phyloP scores from a whole-genome alignment of 1,139 yeast species.

The Scheffersomyces titani region DNA sequence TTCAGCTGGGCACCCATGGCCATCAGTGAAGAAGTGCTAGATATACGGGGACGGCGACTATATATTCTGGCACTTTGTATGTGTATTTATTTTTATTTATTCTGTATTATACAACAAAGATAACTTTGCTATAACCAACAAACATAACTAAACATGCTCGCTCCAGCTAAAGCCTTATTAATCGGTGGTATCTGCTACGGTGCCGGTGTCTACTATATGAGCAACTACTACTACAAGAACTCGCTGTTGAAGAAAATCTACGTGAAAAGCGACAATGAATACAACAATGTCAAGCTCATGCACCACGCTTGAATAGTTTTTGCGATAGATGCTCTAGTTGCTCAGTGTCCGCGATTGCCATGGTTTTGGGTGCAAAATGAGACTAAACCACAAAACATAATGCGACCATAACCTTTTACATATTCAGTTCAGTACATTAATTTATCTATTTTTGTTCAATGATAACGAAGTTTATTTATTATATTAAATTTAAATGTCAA shows the following conservation, averaged over 20 bases:
- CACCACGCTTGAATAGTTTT: conserved; percentile 11
- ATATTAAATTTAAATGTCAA: conserved; percentile 1
- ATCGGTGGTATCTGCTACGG: conserved; percentile 40
- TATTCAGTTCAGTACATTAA: background rate
- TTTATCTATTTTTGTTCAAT: too few species aligned
- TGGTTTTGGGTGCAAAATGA: background rate
- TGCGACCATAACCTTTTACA: background rate
- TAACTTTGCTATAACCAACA: background rate
- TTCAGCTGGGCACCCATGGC: background rate
- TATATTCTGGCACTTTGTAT: background rate
- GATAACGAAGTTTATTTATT: conserved; percentile 1
- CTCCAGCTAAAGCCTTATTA: conserved; percentile 29
- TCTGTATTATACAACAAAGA: background rate
- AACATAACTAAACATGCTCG: conserved; percentile 5
- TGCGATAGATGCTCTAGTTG: background rate
- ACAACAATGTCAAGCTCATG: conserved; percentile 28
- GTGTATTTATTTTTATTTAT: background rate
- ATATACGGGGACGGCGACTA: background rate
- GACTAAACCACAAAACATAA: too few species aligned
- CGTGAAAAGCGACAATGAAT: conserved; percentile 30
- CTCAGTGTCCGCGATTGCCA: background rate
- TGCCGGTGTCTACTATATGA: conserved; percentile 37
- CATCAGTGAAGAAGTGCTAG: background rate
- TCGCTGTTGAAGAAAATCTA: conserved; percentile 34
- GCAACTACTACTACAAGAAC: conserved; percentile 31